A percentile compares a stretch with the other conserved stretches of the same genome.
Conservation (phyloP, 768 basidiomycete genomes). For the Exidia glandulosa region DNA sequence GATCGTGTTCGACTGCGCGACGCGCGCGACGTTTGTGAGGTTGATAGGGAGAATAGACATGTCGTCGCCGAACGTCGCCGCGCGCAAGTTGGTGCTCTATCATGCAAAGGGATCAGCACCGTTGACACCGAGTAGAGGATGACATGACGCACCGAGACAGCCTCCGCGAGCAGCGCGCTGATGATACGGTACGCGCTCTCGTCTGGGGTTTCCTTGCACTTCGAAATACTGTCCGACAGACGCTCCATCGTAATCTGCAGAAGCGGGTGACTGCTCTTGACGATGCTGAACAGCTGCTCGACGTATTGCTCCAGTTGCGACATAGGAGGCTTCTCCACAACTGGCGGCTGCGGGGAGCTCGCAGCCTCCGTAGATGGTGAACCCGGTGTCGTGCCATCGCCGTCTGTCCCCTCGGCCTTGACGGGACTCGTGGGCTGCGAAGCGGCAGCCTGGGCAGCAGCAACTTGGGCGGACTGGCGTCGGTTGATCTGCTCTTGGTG, state of each 20-base stretch:
- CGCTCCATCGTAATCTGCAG: constrained; percentile 93
- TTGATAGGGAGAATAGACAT: constrained; percentile 48
- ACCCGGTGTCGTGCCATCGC: constrained; percentile 10
- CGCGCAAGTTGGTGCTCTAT: constrained; percentile 61
- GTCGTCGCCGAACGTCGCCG: constrained; percentile 56
- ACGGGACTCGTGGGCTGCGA: not conserved
- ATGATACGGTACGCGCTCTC: constrained; percentile 92
- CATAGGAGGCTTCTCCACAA: not conserved
- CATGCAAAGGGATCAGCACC: not conserved
- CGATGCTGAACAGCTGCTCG: constrained; percentile 84
- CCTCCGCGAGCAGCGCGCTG: constrained; percentile 79
- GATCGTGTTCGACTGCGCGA: constrained; percentile 24
- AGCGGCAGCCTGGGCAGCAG: constrained; percentile 16
- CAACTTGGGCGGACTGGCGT: constrained; percentile 22
- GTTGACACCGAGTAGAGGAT: not conserved
- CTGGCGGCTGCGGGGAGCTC: constrained; percentile 12
- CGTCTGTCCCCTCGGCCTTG: constrained; percentile 5
- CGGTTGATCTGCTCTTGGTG: constrained; percentile 29
- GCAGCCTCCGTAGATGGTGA: constrained; percentile 10
- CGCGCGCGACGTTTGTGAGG: constrained; percentile 42
- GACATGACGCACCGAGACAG: constrained; percentile 50
- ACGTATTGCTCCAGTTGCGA: constrained; percentile 65
- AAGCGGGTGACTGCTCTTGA: constrained; percentile 94
- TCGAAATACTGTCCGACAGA: constrained; percentile 87
- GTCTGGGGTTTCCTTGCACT: constrained; percentile 80